Evolutionary conservation across 2,329 filamentous ascomycete genomes (phyloP).

Genomic region (Calonectria leucothoes): DNA sequence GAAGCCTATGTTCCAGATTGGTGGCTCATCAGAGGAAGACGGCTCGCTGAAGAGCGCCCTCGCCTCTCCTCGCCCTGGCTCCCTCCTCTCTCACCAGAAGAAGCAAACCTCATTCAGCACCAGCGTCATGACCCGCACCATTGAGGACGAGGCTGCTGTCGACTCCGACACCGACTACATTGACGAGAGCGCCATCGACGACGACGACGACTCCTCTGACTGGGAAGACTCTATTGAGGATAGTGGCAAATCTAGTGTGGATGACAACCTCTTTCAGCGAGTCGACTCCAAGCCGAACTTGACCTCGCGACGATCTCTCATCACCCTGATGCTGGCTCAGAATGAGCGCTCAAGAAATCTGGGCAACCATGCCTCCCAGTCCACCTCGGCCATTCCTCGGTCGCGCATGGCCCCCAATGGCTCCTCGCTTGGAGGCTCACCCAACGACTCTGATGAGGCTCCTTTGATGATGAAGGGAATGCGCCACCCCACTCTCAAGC

Average conservation of each 20-base stretch:
- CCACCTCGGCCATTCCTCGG: conserved; percentile 76
- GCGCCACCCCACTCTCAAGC: conserved; percentile 60
- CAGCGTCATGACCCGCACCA: conserved; percentile 76
- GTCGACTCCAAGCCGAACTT: conserved; percentile 90
- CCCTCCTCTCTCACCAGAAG: conserved; percentile 62
- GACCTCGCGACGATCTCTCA: conserved; percentile 85
- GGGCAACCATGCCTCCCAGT: conserved; percentile 74
- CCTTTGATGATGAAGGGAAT: conserved; percentile 73
- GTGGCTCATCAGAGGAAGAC: conserved; percentile 78
- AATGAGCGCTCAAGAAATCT: conserved; percentile 77
- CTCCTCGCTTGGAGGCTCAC: conserved; percentile 59
- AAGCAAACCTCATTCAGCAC: conserved; percentile 88
- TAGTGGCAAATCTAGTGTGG: conserved; percentile 84
- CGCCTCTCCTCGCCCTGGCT: conserved; percentile 56
- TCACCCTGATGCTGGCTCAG: conserved; percentile 88
- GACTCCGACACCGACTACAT: conserved; percentile 76
- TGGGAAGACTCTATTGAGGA: conserved; percentile 80
- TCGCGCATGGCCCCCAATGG: conserved; percentile 61
- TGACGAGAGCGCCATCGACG: conserved; percentile 85
- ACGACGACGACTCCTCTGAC: conserved; percentile 72
- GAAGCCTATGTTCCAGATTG: conserved; percentile 63
- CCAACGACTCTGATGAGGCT: conserved; percentile 71
- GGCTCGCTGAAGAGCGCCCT: conserved; percentile 74
- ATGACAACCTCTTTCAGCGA: conserved; percentile 87
- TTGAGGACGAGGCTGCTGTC: conserved; percentile 64